Conservation (phyloP, 176 grass and related monocot species). For the Oryza coarctata region DNA sequence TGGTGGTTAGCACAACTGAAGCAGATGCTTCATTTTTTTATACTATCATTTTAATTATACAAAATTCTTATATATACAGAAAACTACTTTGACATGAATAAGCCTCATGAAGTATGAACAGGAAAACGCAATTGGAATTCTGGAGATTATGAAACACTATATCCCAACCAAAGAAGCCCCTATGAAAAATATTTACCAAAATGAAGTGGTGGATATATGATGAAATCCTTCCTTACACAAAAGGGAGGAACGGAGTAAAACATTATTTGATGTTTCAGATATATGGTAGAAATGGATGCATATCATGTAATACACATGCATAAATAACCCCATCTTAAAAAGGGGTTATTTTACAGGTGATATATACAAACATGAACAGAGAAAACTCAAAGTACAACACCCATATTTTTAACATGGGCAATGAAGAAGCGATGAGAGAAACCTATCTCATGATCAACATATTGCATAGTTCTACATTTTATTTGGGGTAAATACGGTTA, state of each 20-base stretch:
- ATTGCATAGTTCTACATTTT: neutral
- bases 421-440: neutral
- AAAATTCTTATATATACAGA: slow-evolving; percentile 10
- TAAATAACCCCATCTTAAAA: neutral
- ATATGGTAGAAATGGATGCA: neutral
- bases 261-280: neutral
- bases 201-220: neutral
- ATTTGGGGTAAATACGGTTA: neutral
- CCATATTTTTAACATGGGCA: neutral
- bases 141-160: neutral
- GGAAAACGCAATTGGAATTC: neutral
- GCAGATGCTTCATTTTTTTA: slow-evolving; percentile 9
- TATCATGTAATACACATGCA: neutral
- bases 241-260: neutral
- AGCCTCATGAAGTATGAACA: neutral
- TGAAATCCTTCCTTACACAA: neutral
- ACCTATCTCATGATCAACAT: neutral
- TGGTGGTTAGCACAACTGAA: neutral
- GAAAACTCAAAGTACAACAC: neutral
- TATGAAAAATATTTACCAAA: neutral
- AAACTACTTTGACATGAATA: slow-evolving; percentile 29
- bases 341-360: neutral
- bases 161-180: neutral
- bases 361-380: neutral
- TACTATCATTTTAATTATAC: neutral